Percentiles rank a stretch among this genome's conserved stretches.
Conservation (phyloP, 345 rosid genomes). For the Ceriops decandra region DNA sequence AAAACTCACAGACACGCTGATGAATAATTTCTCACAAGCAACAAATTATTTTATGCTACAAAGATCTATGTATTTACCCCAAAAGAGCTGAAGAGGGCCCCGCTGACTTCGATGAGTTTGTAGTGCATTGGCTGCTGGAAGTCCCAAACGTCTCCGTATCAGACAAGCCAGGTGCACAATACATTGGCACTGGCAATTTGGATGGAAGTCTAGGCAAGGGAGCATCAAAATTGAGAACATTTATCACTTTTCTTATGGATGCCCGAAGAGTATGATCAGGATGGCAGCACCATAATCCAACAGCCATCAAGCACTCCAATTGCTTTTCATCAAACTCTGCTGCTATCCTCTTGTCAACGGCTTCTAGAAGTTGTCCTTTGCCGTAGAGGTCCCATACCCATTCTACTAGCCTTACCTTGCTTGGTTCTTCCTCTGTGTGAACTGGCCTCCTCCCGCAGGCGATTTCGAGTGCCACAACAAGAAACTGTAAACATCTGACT, state of each 20-base stretch:
- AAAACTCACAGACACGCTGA: too few relatives aligned
- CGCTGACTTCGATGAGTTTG: background rate
- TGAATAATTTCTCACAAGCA: too few relatives aligned
- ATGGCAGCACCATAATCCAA: conserved; percentile 53
- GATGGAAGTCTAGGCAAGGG: conserved; percentile 45
- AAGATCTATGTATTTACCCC: too few relatives aligned
- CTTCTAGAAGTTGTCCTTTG: conserved; percentile 24
- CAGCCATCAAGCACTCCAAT: conserved; percentile 38
- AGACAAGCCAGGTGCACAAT: conserved; percentile 30
- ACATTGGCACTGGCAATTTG: conserved; percentile 46
- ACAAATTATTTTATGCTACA: too few relatives aligned
- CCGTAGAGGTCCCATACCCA: background rate
- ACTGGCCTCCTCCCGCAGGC: too few relatives aligned
- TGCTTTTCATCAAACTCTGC: conserved; percentile 30
- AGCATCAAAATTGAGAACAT: conserved; percentile 41
- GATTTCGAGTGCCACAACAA: too few relatives aligned
- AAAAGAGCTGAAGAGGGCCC: too few relatives aligned
- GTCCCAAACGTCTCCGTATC: too few relatives aligned
- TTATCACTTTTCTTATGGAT: conserved; percentile 43
- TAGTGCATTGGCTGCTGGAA: conserved; percentile 22
- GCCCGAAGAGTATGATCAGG: conserved; percentile 43
- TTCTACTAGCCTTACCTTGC: too few relatives aligned
- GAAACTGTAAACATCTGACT: too few relatives aligned
- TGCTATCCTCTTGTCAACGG: conserved; percentile 25
- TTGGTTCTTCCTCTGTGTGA: too few relatives aligned